Base-by-base conservation (phyloP, 108 stramenopile genomes). In the Discostella pseudostelligera region DNA sequence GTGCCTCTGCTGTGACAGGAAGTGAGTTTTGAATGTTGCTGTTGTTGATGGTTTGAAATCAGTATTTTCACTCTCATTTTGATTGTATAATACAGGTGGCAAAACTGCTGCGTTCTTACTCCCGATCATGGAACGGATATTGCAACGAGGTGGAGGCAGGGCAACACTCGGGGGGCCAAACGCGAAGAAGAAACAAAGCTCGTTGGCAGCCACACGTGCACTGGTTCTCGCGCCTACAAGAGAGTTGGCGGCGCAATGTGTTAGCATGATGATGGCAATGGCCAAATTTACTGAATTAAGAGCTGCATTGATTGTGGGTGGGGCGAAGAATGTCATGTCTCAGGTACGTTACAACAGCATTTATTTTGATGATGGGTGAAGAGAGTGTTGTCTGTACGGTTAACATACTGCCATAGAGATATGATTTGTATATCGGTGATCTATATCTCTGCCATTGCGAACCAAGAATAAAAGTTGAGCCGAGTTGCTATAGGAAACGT, bases 61-160 rank as follows among this genome's bases (percentile, higher is more conserved):
- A 53, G 16, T 7, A 53, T 6, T 35, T 11, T 39, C 21, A 4
- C 19, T 58, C 35, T 37, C 20, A 22, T 26, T 42, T 42, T 58
- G 16, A 0, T 1, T 56, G 10, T 26, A 7, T 28, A n/a, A 1
- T 9, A 32, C 16, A 25, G 87, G 87, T 57, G 96, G 96, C 39
- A 98, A 98, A 67, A 98, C 96, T 29, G 98, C 97, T 8, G 99
- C 99, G 4, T 99, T 99, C 60, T 60, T 95, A 22, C 82, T 99
- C 0, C 99, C 99, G 19, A 75, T 96, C 8, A 79, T 99, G 26
- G 97, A 99, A 68, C 76, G 96, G 48, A 80, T 99, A 43, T 56
- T 98, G 25, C 93, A 90, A 59, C 81, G 96, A 8, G 91, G 96
- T 24, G 82, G 87, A 37, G 84, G 81, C 47, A 69, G 82, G 36